Base-by-base conservation (phyloP, 768 basidiomycete species). In the Suillus subalutaceus region DNA sequence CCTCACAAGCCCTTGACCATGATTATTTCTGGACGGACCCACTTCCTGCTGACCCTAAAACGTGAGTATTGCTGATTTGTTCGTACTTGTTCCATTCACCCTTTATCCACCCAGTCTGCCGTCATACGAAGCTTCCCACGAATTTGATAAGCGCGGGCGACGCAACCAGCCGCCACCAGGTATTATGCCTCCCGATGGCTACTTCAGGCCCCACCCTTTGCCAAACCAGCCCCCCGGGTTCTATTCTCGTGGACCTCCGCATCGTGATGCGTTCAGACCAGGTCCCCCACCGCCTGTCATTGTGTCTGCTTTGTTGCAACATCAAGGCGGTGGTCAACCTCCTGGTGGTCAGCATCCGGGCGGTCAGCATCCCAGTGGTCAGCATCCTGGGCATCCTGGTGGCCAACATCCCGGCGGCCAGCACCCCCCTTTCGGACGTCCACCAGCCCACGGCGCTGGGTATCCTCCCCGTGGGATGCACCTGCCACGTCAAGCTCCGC, bases 11-110 rank as follows among this genome's bases (percentile, higher is more conserved):
- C 0, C 84, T 98, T 62, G 91, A 96, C 70, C 95, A 98, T 74
- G 89, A 92, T 23, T 99, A 95, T 81, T 97, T 99, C 77, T 97
- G 94, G 93, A 90, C 89, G 0, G 89, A 93, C 68, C 96, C 97
- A 0, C 72, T 94, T 44, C 93, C 96, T 43, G 92, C 92, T 26
- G 91, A 93, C 79, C 92, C 92, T 1, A 91, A 89, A 76, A 85
- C 86, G 92, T 92, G 72, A 65, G 87, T 80, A 9, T 30, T 59
- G 15, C 26, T 52, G 9, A 38, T 68, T 44, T 23, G 20, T 13
- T n/a, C 20, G 38, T 46, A 12, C 58, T 40, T n/a, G 16, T 55
- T 62, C 56, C 62, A 16, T 37, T 46, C 2, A 30, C 44, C 58
- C 35, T 30, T 9, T 56, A 32, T 46, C 20, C 35, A 37, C 23